Conservation (phyloP, 331 rosid genomes). For the Phaseolus coccineus region DNA sequence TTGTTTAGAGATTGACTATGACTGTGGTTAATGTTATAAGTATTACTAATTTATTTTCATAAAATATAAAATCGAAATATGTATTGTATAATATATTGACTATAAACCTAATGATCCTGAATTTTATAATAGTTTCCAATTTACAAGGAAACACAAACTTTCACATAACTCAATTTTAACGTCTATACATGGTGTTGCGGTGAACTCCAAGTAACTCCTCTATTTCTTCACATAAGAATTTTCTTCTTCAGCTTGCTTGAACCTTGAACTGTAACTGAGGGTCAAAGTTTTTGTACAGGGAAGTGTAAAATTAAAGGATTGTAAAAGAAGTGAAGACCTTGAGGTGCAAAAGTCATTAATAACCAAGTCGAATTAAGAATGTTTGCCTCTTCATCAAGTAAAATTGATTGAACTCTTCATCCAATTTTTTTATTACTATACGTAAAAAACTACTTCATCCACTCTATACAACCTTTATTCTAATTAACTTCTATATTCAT, state of each 20-base stretch:
- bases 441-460: background rate
- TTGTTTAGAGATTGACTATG: no score
- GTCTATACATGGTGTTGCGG: background rate
- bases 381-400: conserved; percentile 41
- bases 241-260: conserved; percentile 20
- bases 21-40: no score
- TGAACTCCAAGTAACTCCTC: background rate
- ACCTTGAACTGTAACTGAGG: conserved; percentile 13
- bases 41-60: no score
- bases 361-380: conserved; percentile 15
- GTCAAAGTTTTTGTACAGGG: conserved; percentile 17
- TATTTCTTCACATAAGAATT: background rate
- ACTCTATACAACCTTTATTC: background rate
- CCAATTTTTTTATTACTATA: background rate
- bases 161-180: background rate
- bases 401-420: conserved; percentile 29
- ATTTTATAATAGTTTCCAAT: no score
- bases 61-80: no score
- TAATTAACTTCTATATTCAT: background rate
- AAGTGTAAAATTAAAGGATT: conserved; percentile 39
- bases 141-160: no score
- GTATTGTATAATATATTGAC: no score
- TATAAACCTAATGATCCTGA: no score
- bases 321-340: conserved; percentile 37
- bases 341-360: conserved; percentile 19